phyloP scores from a whole-genome alignment of 805 yeast genomes.

The Yarrowia deformans region DNA sequence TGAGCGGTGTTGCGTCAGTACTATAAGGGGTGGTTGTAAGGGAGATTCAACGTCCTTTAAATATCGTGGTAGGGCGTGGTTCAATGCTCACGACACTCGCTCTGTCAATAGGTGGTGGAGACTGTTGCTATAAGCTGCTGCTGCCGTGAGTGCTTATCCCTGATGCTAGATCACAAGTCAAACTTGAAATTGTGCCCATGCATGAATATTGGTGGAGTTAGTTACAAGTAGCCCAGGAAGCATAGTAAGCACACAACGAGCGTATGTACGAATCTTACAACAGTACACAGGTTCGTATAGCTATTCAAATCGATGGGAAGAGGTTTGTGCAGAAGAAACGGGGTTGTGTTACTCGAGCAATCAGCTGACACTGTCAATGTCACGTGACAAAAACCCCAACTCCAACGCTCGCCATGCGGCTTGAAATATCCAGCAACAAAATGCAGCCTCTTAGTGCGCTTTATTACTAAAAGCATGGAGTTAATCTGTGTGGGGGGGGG shows the following conservation, averaged over 20 bases:
- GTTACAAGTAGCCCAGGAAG: too few relatives aligned
- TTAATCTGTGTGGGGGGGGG: neutral
- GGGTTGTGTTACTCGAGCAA: too few relatives aligned
- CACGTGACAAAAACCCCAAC: neutral
- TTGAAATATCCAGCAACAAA: slow-evolving; percentile 17
- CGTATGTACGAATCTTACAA: too few relatives aligned
- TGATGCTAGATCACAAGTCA: slow-evolving; percentile 8
- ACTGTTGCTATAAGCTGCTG: neutral
- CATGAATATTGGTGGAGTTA: neutral
- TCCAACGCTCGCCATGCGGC: neutral
- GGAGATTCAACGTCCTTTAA: too few relatives aligned
- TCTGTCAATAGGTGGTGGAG: too few relatives aligned
- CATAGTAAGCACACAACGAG: neutral
- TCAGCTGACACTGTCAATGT: too few relatives aligned
- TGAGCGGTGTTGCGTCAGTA: neutral
- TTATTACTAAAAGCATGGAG: slow-evolving; percentile 7
- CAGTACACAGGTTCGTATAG: too few relatives aligned
- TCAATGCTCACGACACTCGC: too few relatives aligned
- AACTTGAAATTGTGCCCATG: neutral
- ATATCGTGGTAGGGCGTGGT: too few relatives aligned
- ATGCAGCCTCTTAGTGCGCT: slow-evolving; percentile 8
- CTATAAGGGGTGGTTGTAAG: too few relatives aligned
- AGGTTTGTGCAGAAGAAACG: neutral
- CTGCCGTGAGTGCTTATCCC: too few relatives aligned
- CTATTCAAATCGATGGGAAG: too few relatives aligned